Conservation (phyloP, 2,329 filamentous ascomycete species). For the Stagonosporopsis rhizophila region DNA sequence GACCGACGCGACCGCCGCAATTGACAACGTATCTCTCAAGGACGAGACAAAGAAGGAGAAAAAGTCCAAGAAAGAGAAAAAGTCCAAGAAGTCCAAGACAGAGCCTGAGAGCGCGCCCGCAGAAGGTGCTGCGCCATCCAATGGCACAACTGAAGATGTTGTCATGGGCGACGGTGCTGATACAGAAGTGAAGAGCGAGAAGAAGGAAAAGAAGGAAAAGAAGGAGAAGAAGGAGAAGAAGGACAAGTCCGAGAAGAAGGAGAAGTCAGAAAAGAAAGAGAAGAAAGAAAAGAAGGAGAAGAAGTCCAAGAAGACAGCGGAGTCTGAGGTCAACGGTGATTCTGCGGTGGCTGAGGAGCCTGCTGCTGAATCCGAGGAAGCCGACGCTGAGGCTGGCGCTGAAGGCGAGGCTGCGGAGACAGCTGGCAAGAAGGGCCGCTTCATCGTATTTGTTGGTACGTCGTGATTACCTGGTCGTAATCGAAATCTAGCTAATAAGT, state of each 20-base stretch:
- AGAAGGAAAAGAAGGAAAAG: slow-evolving; percentile 36
- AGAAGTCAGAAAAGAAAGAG: slow-evolving; percentile 31
- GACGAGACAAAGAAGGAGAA: slow-evolving; percentile 35
- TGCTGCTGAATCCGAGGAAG: slow-evolving; percentile 26
- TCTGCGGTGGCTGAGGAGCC: slow-evolving; percentile 20
- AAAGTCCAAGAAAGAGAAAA: slow-evolving; percentile 35
- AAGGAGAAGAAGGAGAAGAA: slow-evolving; percentile 39
- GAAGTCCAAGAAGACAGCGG: slow-evolving; percentile 26
- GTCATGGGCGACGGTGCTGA: slow-evolving; percentile 21
- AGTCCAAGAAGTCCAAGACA: slow-evolving; percentile 30
- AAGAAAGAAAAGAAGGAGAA: slow-evolving; percentile 41
- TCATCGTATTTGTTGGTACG: slow-evolving; percentile 79
- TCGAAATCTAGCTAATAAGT: slow-evolving; percentile 22
- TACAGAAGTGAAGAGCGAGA: slow-evolving; percentile 29
- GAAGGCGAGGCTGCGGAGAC: slow-evolving; percentile 26
- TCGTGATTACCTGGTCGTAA: neutral
- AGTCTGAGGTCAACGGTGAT: slow-evolving; percentile 24
- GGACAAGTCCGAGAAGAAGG: slow-evolving; percentile 21
- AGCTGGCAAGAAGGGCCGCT: slow-evolving; percentile 60
- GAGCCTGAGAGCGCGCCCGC: slow-evolving; percentile 18
- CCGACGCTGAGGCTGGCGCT: slow-evolving; percentile 18
- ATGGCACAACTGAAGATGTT: slow-evolving; percentile 20
- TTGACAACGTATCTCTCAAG: slow-evolving; percentile 20
- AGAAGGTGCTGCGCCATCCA: slow-evolving; percentile 14
- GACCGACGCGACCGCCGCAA: slow-evolving; percentile 25